These are phyloP conservation scores for Meripilus lineatus DNA, from an alignment of 1,284 basidiomycete genomes.

Conservation along the genomic window DNA sequence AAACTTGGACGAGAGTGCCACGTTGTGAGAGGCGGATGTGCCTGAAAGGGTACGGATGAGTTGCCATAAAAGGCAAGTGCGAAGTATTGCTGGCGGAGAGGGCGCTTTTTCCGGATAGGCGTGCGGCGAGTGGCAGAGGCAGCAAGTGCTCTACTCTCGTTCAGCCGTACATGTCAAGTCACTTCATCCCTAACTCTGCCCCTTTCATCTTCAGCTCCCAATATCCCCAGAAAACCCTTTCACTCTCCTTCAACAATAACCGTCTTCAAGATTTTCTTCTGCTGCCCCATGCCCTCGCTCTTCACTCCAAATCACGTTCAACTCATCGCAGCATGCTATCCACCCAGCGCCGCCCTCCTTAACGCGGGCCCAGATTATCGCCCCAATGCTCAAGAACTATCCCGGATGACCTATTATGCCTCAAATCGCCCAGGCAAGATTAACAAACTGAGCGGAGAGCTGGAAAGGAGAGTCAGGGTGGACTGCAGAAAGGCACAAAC, in stretches of 20 bases:
- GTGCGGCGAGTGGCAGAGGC: too few species aligned
- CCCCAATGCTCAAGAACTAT: conserved; percentile 88
- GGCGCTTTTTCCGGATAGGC: neutral
- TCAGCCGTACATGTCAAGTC: too few species aligned
- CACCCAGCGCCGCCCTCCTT: conserved; percentile 73
- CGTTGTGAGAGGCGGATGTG: too few species aligned
- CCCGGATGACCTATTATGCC: conserved; percentile 89
- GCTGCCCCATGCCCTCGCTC: conserved; percentile 38
- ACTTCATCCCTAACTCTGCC: too few species aligned
- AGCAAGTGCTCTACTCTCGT: too few species aligned
- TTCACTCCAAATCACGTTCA: conserved; percentile 84
- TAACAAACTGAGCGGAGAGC: conserved; percentile 77
- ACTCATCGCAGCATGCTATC: conserved; percentile 90
- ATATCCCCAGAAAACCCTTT: too few species aligned
- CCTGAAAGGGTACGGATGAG: too few species aligned
- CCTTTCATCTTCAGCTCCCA: too few species aligned
- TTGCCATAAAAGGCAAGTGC: too few species aligned
- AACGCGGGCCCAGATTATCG: conserved; percentile 77
- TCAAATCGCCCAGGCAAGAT: conserved; percentile 89
- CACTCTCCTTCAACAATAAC: conserved; percentile 1
- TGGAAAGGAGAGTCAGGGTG: conserved; percentile 71
- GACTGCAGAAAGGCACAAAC: conserved; percentile 68
- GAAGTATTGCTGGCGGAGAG: too few species aligned
- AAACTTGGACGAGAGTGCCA: too few species aligned
- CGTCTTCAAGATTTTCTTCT: neutral